Evolutionary conservation across 495 filamentous ascomycete genomes (phyloP), one percentile per base, ranked within the genome.

Genomic region (Polyplosphaeria fusca): DNA sequence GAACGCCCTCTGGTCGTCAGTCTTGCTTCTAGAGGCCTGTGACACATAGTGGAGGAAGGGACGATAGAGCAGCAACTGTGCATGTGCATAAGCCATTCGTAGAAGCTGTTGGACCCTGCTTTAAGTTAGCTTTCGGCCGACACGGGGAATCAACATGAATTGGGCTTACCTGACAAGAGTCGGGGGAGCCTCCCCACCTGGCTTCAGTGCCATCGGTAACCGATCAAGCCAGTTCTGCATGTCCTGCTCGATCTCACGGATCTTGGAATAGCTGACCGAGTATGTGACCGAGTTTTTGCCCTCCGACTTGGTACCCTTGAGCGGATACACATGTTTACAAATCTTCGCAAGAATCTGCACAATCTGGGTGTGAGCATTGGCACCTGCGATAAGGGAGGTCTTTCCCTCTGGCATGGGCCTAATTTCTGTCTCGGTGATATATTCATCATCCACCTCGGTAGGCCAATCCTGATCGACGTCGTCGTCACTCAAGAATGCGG

Each of bases 41-140:
- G 93, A 91, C 44, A 94, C 87, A 64, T 96, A 97, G 71, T 98
- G 93, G 23, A 97, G 75, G 65, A 97, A 98, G 0, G 93, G 93
- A 7, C 93, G 81, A 66, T 97, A 97, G 52, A 97, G 83, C 69
- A 96, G 86, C 81, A 96, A 87, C 69, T 97, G 89, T 14, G 93
- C 89, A 64, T 96, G 91, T 14, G 87, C 88, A 68, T 87, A 96
- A 27, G 86, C 84, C 67, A 96, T 87, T 39, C 91, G 82, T 2
- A 98, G 77, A 18, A 95, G 76, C 65, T 95, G 91, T 58, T 91
- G 90, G 45, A 91, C 79, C 53, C 90, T 95, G 58, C n/a, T 39
- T 0, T 46, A 48, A 16, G 51, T 37, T 12, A 49, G 39, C 40
- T 24, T 35, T 35, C 30, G n/a, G 30, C n/a, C n/a, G 30, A 35